phyloP scores from a whole-genome alignment of 1,284 basidiomycete species.

The Erythrobasidium hasegawianum region DNA sequence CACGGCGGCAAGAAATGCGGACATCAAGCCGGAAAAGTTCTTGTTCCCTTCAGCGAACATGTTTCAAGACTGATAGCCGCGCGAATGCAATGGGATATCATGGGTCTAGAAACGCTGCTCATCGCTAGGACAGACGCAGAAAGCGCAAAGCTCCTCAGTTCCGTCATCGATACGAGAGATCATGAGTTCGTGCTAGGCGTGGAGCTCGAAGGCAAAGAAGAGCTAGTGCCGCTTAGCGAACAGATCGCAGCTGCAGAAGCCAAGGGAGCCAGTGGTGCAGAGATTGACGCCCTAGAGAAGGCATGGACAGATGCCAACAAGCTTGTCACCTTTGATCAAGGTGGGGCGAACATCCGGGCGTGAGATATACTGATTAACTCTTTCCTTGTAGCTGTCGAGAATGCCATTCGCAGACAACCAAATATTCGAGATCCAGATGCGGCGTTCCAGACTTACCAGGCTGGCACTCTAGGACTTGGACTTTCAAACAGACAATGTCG shows the following conservation, averaged over 20 bases:
- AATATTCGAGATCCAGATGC: slow-evolving; percentile 58
- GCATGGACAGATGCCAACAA: slow-evolving; percentile 70
- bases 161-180: slow-evolving; percentile 73
- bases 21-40: slow-evolving; percentile 87
- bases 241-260: slow-evolving; percentile 68
- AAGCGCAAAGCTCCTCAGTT: slow-evolving; percentile 78
- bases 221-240: slow-evolving; percentile 65
- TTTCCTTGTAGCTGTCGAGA: slow-evolving; percentile 49
- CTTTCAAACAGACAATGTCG: slow-evolving; percentile 73
- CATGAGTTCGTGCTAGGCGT: slow-evolving; percentile 65
- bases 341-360: slow-evolving; percentile 55
- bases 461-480: slow-evolving; percentile 49
- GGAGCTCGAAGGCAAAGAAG: slow-evolving; percentile 56
- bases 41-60: slow-evolving; percentile 82
- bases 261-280: slow-evolving; percentile 63
- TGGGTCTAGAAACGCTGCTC: slow-evolving; percentile 79
- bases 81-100: slow-evolving; percentile 81
- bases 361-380: too few relatives aligned
- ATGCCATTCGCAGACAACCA: slow-evolving; percentile 56
- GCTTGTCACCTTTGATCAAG: slow-evolving; percentile 78
- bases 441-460: slow-evolving; percentile 61
- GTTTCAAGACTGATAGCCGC: slow-evolving; percentile 74
- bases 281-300: slow-evolving; percentile 70
- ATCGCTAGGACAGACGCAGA: slow-evolving; percentile 91
- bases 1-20: slow-evolving; percentile 93